These are phyloP conservation scores for Pontederia paniculata DNA, from an alignment of 176 grass and related monocot species.

Conservation along the genomic window DNA sequence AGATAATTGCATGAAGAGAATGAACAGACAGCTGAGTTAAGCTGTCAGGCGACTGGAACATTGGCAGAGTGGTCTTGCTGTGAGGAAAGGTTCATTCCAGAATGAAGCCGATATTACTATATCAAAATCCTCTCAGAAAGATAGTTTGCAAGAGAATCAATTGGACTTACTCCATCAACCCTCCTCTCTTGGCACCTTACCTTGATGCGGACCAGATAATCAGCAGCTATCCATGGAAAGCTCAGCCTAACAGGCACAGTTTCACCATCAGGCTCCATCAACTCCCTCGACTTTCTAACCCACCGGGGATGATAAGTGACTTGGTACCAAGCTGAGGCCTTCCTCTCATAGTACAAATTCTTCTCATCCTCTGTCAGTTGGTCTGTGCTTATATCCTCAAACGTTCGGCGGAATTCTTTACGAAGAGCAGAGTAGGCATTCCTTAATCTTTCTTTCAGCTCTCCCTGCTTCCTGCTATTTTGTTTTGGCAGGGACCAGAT, in stretches of 20 bases:
- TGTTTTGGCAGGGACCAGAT: conserved; percentile 50
- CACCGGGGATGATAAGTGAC: conserved; percentile 72
- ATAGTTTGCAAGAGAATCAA: conserved; percentile 52
- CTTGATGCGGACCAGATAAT: conserved; percentile 65
- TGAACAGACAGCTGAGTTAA: no score
- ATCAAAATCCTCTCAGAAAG: conserved; percentile 37
- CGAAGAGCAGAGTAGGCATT: conserved; percentile 48
- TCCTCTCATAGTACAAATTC: conserved; percentile 42
- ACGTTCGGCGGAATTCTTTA: conserved; percentile 45
- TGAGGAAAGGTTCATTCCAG: background rate
- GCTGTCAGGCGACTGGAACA: background rate
- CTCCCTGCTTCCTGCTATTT: conserved; percentile 65
- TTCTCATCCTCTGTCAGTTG: conserved; percentile 42
- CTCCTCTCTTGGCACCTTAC: conserved; percentile 25
- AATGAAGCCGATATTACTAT: background rate
- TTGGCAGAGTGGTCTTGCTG: conserved; percentile 67
- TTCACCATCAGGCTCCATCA: conserved; percentile 26
- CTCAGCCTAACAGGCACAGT: conserved; percentile 39
- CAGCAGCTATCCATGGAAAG: conserved; percentile 77
- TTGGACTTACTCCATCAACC: conserved; percentile 29
- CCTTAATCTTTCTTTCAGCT: conserved; percentile 67
- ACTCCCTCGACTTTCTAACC: conserved; percentile 36
- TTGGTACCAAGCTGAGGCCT: conserved; percentile 83
- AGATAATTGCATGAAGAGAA: no score
- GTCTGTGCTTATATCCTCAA: conserved; percentile 30